Conservation (phyloP, 495 filamentous ascomycete species). For the Lophiostoma macrostomum region DNA sequence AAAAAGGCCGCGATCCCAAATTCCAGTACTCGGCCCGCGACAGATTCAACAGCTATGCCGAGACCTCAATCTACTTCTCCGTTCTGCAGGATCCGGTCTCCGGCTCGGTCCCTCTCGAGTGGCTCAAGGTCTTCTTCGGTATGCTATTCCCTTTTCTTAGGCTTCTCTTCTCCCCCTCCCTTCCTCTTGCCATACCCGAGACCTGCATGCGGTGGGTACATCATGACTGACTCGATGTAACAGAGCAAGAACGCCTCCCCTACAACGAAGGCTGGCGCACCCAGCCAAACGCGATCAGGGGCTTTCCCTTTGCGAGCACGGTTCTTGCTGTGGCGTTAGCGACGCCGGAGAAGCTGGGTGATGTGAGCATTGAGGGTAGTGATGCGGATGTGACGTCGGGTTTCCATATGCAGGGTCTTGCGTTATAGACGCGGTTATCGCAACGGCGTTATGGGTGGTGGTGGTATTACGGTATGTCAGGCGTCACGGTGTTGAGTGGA, state of each 20-base stretch:
- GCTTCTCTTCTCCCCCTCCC: too few species aligned
- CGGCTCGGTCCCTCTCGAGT: slow-evolving; percentile 22
- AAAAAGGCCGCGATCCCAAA: slow-evolving; percentile 13
- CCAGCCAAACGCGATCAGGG: slow-evolving; percentile 2
- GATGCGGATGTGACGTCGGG: too few species aligned
- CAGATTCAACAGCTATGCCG: slow-evolving; percentile 28
- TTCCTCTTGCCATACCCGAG: too few species aligned
- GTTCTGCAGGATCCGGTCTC: slow-evolving; percentile 23
- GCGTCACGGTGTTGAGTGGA: too few species aligned
- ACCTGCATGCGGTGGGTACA: background rate
- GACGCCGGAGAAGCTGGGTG: slow-evolving; percentile 14
- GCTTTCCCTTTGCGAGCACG: background rate
- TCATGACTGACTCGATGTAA: background rate
- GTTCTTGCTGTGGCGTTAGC: slow-evolving; percentile 4
- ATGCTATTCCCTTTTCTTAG: slow-evolving; percentile 1
- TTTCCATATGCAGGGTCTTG: too few species aligned
- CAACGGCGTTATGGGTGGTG: too few species aligned
- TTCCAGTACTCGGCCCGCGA: slow-evolving; percentile 24
- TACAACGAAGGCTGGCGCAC: slow-evolving; percentile 32
- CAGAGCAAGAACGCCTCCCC: slow-evolving; percentile 34
- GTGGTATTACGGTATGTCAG: too few species aligned
- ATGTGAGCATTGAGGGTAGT: too few species aligned
- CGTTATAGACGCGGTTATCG: too few species aligned
- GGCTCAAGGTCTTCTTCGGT: slow-evolving; percentile 33
- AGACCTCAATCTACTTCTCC: slow-evolving; percentile 31